Base-by-base conservation (phyloP, 2,329 filamentous ascomycete species). In the Colletotrichum kahawae region DNA sequence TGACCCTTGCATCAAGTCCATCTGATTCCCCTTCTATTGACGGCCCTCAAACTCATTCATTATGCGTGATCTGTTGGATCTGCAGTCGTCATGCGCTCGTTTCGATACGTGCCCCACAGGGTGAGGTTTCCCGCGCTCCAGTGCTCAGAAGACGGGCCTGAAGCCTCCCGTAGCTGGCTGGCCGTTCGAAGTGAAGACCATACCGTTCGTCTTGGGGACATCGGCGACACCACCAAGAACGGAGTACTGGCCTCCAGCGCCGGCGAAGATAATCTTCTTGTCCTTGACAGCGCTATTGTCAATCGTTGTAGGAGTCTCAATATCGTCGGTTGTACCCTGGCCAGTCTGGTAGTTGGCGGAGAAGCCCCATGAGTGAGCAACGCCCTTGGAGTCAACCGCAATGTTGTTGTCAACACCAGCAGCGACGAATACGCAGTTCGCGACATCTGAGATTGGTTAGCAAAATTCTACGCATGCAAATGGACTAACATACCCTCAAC, bases 161-260 rank as follows among this genome's bases (percentile, higher is more conserved):
- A 75, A 75, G 24, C 73, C 69, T 63, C 73, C 73, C 7, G 73
- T 64, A 9, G 73, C 73, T n/a, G 73, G 73, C 57, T 75, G 73
- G 18, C 67, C 60, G 60, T 69, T 69, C 5, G 54, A 43, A 6
- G 71, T 69, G 29, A 78, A 78, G 16, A 69, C 38, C 31, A 78
- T 78, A 16, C 84, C 84, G 57, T 85, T 85, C 54, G 78, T 77
- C 71, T 78, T 77, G 64, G 79, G 79, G 1, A 62, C 77, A 43
- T 76, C 73, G 38, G 77, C 81, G 29, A 82, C 81, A 68, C 89
- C 89, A 12, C 89, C 87, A n/a, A 95, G 79, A 29, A 95, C 85
- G 2, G 92, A 93, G 83, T 92, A 98, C 82, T 98, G 96, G 7
- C 95, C 95, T 78, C 96, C 96, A n/a, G 93, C 93, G 57, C 94